A percentile compares a stretch with the other conserved stretches of the same genome.
Conservation (phyloP, 2,329 filamentous ascomycete species). For the Venturia asperata region DNA sequence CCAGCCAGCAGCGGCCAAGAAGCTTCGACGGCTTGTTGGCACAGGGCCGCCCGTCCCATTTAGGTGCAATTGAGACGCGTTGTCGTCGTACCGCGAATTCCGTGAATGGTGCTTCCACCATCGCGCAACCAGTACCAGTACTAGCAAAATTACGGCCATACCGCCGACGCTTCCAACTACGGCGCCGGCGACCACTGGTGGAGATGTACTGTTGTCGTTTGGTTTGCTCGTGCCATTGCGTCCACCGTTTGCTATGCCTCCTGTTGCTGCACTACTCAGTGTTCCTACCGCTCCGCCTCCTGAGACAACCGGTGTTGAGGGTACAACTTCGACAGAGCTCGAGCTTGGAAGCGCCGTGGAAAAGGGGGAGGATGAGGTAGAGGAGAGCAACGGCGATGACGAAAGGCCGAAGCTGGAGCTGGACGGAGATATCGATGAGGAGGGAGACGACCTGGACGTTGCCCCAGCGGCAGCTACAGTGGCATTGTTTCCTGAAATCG, state of each 20-base stretch:
- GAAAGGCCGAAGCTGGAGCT: neutral
- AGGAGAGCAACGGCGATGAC: neutral
- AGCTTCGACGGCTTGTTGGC: slow-evolving; percentile 9
- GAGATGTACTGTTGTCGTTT: slow-evolving; percentile 12
- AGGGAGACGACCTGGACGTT: neutral
- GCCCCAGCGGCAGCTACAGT: neutral
- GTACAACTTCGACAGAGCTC: neutral
- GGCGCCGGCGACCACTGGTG: slow-evolving; percentile 17
- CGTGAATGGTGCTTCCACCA: slow-evolving; percentile 17
- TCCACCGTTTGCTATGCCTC: neutral
- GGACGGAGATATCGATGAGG: neutral
- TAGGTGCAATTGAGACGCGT: neutral
- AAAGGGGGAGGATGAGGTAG: neutral
- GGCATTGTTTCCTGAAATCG: neutral
- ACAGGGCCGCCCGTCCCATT: neutral
- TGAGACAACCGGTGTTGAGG: neutral
- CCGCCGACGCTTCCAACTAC: slow-evolving; percentile 19
- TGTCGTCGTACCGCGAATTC: neutral
- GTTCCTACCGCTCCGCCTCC: slow-evolving; percentile 8
- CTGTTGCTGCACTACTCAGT: neutral
- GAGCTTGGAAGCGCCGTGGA: neutral
- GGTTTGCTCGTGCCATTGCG: slow-evolving; percentile 9
- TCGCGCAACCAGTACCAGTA: slow-evolving; percentile 14
- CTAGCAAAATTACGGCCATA: slow-evolving; percentile 15
- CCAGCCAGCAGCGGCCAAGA: slow-evolving; percentile 17